These are phyloP conservation scores for Termitomyces sp. DNA, from an alignment of 768 basidiomycete species.

Conservation along the genomic window DNA sequence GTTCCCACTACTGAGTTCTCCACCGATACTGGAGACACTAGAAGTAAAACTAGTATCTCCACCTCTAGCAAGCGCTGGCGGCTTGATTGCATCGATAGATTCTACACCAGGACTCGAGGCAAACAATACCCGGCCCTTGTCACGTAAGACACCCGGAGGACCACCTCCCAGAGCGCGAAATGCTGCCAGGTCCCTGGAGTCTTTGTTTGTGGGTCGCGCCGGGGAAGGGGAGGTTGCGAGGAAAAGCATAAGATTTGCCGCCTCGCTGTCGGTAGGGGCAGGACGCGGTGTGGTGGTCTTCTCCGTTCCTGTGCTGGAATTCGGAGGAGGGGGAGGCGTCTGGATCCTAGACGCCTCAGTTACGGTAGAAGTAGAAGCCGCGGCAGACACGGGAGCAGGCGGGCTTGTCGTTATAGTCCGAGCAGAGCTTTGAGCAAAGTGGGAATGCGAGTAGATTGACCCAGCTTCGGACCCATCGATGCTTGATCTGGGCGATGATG, in stretches of 20 bases:
- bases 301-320: slow-evolving; percentile 16
- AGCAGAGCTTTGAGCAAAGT: slow-evolving; percentile 67
- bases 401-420: slow-evolving; percentile 44
- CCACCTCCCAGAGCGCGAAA: slow-evolving; percentile 53
- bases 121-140: slow-evolving; percentile 72
- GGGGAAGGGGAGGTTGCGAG: slow-evolving; percentile 86
- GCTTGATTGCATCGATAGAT: slow-evolving; percentile 12
- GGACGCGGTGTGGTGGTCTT: slow-evolving; percentile 42
- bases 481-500: slow-evolving; percentile 69
- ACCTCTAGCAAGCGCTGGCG: slow-evolving; percentile 21
- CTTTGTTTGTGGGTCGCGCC: slow-evolving; percentile 55
- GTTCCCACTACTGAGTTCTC: slow-evolving; percentile 22
- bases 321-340: slow-evolving; percentile 33
- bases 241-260: slow-evolving; percentile 82
- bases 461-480: slow-evolving; percentile 67
- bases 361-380: slow-evolving; percentile 30
- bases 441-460: slow-evolving; percentile 58
- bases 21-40: slow-evolving; percentile 35
- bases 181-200: slow-evolving; percentile 51
- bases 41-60: slow-evolving; percentile 39
- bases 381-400: slow-evolving; percentile 35
- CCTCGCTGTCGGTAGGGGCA: slow-evolving; percentile 73
- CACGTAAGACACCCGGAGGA: slow-evolving; percentile 42
- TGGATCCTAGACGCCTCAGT: slow-evolving; percentile 31
- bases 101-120: slow-evolving; percentile 31